phyloP scores from a whole-genome alignment of 768 basidiomycete genomes.

The Hebeloma cylindrosporum region DNA sequence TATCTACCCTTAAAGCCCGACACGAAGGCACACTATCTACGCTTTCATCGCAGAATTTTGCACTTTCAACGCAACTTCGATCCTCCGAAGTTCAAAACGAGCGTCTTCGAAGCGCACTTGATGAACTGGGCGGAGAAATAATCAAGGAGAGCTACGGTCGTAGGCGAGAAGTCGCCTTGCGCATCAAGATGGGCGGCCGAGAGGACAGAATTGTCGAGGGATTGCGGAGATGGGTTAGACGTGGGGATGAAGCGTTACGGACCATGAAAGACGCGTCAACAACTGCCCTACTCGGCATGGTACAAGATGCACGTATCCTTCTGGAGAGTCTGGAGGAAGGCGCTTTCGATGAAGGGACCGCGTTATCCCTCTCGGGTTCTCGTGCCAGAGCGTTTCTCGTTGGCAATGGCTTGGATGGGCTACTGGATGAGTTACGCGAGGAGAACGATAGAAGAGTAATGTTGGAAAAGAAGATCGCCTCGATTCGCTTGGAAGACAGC shows the following conservation, averaged over 20 bases:
- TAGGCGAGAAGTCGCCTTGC: slow-evolving; percentile 64
- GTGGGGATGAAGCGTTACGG: slow-evolving; percentile 46
- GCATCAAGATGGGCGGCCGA: slow-evolving; percentile 61
- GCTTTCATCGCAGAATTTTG: slow-evolving; percentile 48
- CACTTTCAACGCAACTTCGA: slow-evolving; percentile 43
- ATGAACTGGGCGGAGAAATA: slow-evolving; percentile 70
- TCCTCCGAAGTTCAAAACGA: slow-evolving; percentile 43
- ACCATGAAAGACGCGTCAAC: no score
- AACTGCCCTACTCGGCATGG: slow-evolving; percentile 20
- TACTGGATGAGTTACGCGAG: slow-evolving; percentile 57
- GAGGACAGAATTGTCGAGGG: slow-evolving; percentile 61
- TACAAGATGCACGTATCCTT: slow-evolving; percentile 30
- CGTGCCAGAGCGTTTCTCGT: slow-evolving; percentile 53
- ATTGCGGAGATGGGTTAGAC: slow-evolving; percentile 55
- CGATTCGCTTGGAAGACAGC: slow-evolving; percentile 3
- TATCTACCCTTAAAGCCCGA: slow-evolving; percentile 57
- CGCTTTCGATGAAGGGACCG: slow-evolving; percentile 23
- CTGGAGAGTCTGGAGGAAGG: slow-evolving; percentile 25
- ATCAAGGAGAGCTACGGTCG: slow-evolving; percentile 72
- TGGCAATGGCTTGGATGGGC: slow-evolving; percentile 46
- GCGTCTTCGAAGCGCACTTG: slow-evolving; percentile 58
- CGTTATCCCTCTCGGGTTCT: slow-evolving; percentile 39
- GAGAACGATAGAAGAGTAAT: slow-evolving; percentile 54
- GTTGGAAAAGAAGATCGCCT: slow-evolving; percentile 35
- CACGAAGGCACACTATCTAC: slow-evolving; percentile 63